These are phyloP conservation scores for Thalassia testudinum DNA, from an alignment of 116 monocot species.

Conservation along the genomic window DNA sequence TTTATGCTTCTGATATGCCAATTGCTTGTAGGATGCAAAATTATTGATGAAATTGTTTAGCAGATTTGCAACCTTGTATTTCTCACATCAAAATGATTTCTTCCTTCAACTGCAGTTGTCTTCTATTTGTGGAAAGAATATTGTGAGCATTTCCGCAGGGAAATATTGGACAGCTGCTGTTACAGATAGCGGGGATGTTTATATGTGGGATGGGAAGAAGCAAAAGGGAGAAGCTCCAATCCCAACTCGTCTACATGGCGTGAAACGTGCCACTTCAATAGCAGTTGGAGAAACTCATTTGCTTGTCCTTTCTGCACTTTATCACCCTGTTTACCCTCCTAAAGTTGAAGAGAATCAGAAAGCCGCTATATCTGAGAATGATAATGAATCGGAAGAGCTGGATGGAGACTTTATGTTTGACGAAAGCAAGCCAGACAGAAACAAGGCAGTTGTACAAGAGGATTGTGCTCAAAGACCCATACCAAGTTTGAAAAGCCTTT, in stretches of 20 bases:
- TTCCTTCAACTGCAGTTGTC: constrained; percentile 30
- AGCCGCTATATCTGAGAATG: constrained; percentile 9
- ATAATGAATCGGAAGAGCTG: constrained; percentile 45
- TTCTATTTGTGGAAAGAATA: constrained; percentile 48
- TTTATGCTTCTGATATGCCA: constrained; percentile 18
- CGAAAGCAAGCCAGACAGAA: constrained; percentile 17
- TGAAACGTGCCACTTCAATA: constrained; percentile 74
- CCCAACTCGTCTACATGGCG: constrained; percentile 66
- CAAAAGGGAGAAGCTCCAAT: constrained; percentile 38
- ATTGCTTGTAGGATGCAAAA: too few species aligned
- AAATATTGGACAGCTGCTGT: constrained; percentile 93
- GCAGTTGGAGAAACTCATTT: constrained; percentile 96
- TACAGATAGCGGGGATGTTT: constrained; percentile 79
- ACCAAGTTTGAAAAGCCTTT: constrained; percentile 88
- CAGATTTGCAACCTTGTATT: too few species aligned
- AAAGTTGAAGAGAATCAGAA: constrained; percentile 11
- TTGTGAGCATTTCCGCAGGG: constrained; percentile 79
- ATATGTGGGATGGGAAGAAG: constrained; percentile 92
- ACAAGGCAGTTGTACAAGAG: neutral
- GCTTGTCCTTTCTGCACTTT: constrained; percentile 59
- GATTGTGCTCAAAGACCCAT: constrained; percentile 8
- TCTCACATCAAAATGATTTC: neutral
- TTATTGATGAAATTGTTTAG: too few species aligned
- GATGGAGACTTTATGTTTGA: constrained; percentile 56
- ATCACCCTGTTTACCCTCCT: constrained; percentile 46